Evolutionary conservation across 495 filamentous ascomycete genomes (phyloP), one percentile per base, ranked within the genome.

Genomic region (Xylaria longipes): DNA sequence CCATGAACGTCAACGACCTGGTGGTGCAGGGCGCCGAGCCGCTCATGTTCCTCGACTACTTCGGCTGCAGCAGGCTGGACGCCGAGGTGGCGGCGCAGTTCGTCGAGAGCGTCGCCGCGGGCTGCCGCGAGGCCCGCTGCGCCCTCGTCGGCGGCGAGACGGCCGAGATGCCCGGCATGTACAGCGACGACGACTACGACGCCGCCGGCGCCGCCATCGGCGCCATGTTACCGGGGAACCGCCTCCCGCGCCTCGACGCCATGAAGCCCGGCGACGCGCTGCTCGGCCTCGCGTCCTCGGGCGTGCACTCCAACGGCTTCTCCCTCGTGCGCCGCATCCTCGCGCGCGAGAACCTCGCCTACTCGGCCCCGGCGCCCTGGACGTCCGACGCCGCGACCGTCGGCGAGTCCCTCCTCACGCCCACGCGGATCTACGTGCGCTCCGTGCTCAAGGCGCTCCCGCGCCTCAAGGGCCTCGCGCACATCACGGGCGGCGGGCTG

Each of bases 1-100:
- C 96, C 72, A 98, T 98, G 97, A 97, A 97, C 80, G 96, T 97
- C 77, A 98, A 99, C 81, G 96, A 98, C 81, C 87, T 98, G 0
- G 90, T 98, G 56, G 96, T 97, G 17, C 94, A 98, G 81, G 96
- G 96, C 63, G 96, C 96, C 1, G 91, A 95, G 78, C 93, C 96
- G 12, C 85, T 97, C 77, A 94, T 94, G 84, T 98, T 99, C 88
- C 89, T 97, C 62, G 96, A 98, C 85, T 97, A 94, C 87, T 97
- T 94, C 85, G 94, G 93, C 57, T 97, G 93, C 84, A 91, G 91
- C 77, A 91, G 91, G 78, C 89, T 98, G 29, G 89, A 96, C 73
- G 89, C 94, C 5, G 82, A 88, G 41, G 87, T 87, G n/a, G 94
- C 94, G 1, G 88, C 91, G 5, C 86, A 87, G 20, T 97, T 99